These are phyloP conservation scores for Hanseniaspora clermontiae DNA, from an alignment of 805 yeast species.

Conservation along the genomic window DNA sequence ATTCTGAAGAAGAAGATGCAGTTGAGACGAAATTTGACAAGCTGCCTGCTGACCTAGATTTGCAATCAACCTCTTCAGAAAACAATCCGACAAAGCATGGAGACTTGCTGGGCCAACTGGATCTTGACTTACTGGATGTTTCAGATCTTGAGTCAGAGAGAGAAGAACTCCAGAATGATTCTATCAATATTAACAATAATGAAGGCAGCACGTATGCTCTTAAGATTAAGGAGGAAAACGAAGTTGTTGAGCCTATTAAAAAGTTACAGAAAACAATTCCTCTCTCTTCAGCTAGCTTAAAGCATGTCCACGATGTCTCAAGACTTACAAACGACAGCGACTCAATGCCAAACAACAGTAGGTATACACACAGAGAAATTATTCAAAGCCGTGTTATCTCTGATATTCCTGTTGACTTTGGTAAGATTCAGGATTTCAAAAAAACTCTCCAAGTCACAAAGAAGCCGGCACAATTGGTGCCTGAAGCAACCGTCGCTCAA, in stretches of 20 bases:
- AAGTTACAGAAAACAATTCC: not conserved
- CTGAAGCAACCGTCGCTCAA: not conserved
- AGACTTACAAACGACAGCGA: not conserved
- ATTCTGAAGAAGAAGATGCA: not conserved
- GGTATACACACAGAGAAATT: not conserved
- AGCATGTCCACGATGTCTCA: constrained; percentile 4
- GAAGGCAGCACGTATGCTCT: constrained; percentile 1
- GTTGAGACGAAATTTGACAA: not conserved
- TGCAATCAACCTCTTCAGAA: not conserved
- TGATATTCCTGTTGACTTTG: constrained; percentile 9
- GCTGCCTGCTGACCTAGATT: not conserved
- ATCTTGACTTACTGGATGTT: not conserved
- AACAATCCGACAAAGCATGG: not conserved
- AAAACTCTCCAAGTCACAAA: not conserved
- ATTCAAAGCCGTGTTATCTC: constrained; percentile 2
- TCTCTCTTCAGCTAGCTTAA: not conserved
- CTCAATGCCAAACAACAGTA: not conserved
- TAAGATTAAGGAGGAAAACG: not conserved
- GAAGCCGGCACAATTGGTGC: not conserved
- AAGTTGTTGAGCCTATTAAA: not conserved
- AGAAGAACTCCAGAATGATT: not conserved
- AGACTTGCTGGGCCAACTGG: not conserved
- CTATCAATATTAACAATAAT: not conserved
- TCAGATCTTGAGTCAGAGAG: not conserved
- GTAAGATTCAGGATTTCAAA: not conserved